These are phyloP conservation scores for Neurospora pannonica DNA, from an alignment of 495 filamentous ascomycete genomes.

Conservation along the genomic window DNA sequence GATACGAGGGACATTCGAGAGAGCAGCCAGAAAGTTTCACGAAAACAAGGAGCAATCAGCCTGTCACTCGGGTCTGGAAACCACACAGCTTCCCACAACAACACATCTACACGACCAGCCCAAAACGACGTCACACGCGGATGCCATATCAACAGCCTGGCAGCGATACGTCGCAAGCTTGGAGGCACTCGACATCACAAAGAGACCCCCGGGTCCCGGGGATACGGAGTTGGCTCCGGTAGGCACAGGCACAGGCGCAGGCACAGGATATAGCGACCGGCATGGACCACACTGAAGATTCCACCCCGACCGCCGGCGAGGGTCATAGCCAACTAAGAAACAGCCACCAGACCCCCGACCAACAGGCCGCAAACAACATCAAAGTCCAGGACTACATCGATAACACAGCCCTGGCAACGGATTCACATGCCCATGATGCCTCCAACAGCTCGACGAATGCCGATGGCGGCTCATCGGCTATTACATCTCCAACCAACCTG, in stretches of 20 bases:
- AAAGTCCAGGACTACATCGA: background rate
- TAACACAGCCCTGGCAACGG: background rate
- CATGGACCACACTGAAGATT: background rate
- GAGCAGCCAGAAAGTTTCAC: background rate
- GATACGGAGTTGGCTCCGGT: background rate
- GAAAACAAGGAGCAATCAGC: background rate
- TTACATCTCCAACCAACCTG: slow-evolving; percentile 8
- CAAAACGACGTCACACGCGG: background rate
- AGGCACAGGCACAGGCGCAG: background rate
- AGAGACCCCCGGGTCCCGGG: background rate
- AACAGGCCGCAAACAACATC: background rate
- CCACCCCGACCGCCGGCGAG: background rate
- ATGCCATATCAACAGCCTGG: background rate
- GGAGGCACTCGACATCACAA: background rate
- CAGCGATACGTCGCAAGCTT: background rate
- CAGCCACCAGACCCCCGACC: background rate
- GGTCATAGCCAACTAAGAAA: background rate
- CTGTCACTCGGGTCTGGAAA: background rate
- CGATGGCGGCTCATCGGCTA: slow-evolving; percentile 2
- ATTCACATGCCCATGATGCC: background rate
- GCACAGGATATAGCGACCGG: background rate
- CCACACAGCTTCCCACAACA: background rate
- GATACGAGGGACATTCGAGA: background rate
- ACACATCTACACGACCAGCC: background rate
- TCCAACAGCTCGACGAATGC: background rate